A percentile compares a stretch with the other conserved stretches of the same genome.
Evolutionary conservation across 1,139 yeast genomes (phyloP).

Genomic region (Candida albicans): DNA sequence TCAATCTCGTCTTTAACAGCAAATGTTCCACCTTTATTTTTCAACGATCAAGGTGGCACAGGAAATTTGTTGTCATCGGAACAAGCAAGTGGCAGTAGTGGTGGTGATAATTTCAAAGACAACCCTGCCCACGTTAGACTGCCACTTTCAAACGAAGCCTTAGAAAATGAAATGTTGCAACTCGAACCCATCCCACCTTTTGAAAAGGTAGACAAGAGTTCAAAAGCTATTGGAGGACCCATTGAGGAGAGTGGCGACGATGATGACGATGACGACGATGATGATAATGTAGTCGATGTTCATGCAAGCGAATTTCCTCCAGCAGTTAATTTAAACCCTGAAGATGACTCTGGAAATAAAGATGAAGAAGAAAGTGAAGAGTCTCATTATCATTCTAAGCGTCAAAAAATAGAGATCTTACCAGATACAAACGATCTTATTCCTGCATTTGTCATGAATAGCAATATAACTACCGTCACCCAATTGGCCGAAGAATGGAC

Average conservation of each 20-base stretch:
- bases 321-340: conserved; percentile 3
- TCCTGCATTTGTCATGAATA: conserved; percentile 16
- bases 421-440: conserved; percentile 10
- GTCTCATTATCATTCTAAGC: conserved; percentile 4
- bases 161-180: too few relatives aligned
- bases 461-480: conserved; percentile 13
- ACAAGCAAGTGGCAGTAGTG: conserved; percentile 27
- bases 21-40: conserved; percentile 6
- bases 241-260: conserved; percentile 17
- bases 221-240: conserved; percentile 24
- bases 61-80: conserved; percentile 19
- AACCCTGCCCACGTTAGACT: too few relatives aligned
- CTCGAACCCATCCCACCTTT: too few relatives aligned
- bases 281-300: conserved; percentile 8
- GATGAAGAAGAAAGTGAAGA: neutral
- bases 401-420: conserved; percentile 11
- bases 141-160: too few relatives aligned
- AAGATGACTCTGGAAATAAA: conserved; percentile 10
- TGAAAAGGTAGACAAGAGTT: too few relatives aligned
- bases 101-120: neutral
- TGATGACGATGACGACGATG: neutral
- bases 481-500: conserved; percentile 18
- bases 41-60: conserved; percentile 1
- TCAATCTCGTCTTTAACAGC: conserved; percentile 7
- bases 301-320: conserved; percentile 12